phyloP scores from a whole-genome alignment of 139 green algal genomes.

The Deuterostichococcus epilithicus region DNA sequence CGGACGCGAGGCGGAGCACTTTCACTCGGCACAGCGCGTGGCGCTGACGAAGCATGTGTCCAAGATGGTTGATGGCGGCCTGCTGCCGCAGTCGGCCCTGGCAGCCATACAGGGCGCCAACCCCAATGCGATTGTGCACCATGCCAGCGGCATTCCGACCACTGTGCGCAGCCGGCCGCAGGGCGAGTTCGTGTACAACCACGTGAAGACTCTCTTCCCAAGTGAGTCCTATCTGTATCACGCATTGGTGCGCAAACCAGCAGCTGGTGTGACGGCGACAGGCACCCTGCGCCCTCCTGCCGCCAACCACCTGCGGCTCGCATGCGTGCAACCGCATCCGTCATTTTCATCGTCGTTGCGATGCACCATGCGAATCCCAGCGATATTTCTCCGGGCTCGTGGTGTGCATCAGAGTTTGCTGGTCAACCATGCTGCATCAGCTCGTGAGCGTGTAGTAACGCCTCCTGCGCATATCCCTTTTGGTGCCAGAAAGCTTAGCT shows the following conservation, averaged over 20 bases:
- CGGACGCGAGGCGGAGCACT: not conserved
- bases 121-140: not conserved
- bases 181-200: not conserved
- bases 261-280: not conserved
- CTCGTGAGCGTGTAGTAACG: not conserved
- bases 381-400: no score
- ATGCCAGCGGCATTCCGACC: not conserved
- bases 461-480: not conserved
- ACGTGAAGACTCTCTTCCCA: not conserved
- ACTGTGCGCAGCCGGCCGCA: not conserved
- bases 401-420: no score
- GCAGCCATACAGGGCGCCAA: not conserved
- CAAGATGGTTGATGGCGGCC: conserved; percentile 8
- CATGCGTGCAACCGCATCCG: not conserved
- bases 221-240: not conserved
- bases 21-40: not conserved
- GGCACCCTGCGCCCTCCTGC: not conserved
- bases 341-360: no score
- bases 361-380: no score
- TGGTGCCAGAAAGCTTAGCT: not conserved
- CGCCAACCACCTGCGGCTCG: not conserved
- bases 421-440: no score
- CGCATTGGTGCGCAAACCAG: not conserved
- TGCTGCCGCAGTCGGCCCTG: conserved; percentile 7
- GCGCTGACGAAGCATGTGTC: conserved; percentile 7